Evolutionary conservation across 306 rosid species (phyloP).

Genomic region (Prunus kanzakura): DNA sequence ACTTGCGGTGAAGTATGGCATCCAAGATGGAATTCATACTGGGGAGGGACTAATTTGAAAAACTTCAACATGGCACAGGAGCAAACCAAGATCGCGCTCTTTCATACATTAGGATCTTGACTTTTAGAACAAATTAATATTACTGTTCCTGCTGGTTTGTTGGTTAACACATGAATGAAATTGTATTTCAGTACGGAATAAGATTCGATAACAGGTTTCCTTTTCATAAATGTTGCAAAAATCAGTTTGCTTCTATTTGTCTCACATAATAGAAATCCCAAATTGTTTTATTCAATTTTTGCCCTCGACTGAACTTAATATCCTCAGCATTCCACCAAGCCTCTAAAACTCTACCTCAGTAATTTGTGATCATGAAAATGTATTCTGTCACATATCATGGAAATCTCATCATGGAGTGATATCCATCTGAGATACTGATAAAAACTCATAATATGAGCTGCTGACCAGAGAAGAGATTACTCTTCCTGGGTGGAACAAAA

Average conservation of each 20-base stretch:
- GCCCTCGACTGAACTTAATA: neutral
- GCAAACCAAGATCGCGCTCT: neutral
- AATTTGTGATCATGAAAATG: too few relatives aligned
- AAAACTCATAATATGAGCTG: too few relatives aligned
- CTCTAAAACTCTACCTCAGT: too few relatives aligned
- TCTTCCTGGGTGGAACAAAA: too few relatives aligned
- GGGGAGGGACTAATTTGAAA: neutral
- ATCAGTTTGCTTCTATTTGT: neutral
- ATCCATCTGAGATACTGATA: too few relatives aligned
- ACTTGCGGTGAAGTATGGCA: neutral
- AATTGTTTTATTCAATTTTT: neutral
- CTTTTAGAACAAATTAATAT: neutral
- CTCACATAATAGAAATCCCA: neutral
- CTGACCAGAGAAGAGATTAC: too few relatives aligned
- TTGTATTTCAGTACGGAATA: neutral
- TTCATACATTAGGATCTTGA: neutral
- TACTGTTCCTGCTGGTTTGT: neutral
- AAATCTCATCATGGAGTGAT: too few relatives aligned
- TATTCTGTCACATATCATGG: too few relatives aligned
- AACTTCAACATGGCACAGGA: neutral
- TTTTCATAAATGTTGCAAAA: neutral
- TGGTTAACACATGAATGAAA: neutral
- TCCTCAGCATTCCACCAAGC: too few relatives aligned
- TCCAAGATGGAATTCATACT: neutral
- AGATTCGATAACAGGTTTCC: neutral